phyloP scores from a whole-genome alignment of 148 eudicot species.

The Camellia sinensis region DNA sequence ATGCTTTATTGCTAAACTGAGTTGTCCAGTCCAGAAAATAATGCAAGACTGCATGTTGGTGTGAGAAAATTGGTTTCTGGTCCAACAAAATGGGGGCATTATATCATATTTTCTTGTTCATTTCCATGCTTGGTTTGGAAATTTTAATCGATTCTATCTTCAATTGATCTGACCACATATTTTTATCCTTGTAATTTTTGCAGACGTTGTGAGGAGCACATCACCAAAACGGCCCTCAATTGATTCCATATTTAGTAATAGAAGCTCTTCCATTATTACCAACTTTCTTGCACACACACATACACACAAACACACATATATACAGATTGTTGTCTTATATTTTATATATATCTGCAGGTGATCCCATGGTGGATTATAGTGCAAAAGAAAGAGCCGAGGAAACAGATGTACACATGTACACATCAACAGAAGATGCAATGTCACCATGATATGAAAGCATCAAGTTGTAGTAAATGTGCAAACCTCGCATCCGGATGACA shows the following conservation, averaged over 20 bases:
- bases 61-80: not conserved
- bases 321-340: constrained; percentile 16
- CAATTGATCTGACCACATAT: not conserved
- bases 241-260: constrained; percentile 54
- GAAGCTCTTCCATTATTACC: not conserved
- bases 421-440: constrained; percentile 67
- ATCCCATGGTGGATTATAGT: constrained; percentile 36
- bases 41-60: not conserved
- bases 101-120: too few species aligned
- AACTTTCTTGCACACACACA: not conserved
- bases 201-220: constrained; percentile 64
- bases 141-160: too few species aligned
- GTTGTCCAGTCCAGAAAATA: not conserved
- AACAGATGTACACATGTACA: constrained; percentile 61
- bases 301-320: too few species aligned
- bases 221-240: constrained; percentile 59
- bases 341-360: constrained; percentile 32
- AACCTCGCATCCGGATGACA: constrained; percentile 18
- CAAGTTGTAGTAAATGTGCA: not conserved
- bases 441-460: constrained; percentile 32
- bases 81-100: not conserved
- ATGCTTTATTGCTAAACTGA: not conserved
- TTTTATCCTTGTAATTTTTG: not conserved
- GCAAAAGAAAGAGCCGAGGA: constrained; percentile 42
- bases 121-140: not conserved